Percentiles rank a stretch among this genome's conserved stretches.
phyloP scores from a whole-genome alignment of 345 rosid genomes.

The Populus simonii region DNA sequence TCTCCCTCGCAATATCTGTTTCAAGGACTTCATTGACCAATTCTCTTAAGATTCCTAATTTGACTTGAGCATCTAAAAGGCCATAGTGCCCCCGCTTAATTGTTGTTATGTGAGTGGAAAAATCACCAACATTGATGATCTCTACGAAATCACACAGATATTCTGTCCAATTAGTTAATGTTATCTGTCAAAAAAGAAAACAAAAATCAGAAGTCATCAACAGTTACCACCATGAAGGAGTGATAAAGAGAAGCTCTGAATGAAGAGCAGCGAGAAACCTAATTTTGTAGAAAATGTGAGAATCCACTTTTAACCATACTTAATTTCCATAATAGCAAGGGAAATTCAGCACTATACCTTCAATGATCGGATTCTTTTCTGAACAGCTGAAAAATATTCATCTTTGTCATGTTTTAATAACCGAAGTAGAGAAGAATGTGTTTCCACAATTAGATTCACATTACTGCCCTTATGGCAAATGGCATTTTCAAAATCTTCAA shows the following conservation, averaged over 20 bases:
- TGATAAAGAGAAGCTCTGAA: too few relatives aligned
- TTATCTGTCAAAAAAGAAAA: slow-evolving; percentile 53
- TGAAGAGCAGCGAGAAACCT: too few relatives aligned
- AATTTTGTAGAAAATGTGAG: too few relatives aligned
- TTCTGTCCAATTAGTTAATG: slow-evolving; percentile 79
- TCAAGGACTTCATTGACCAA: slow-evolving; percentile 60
- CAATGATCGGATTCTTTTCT: slow-evolving; percentile 55
- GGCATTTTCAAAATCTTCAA: slow-evolving; percentile 92
- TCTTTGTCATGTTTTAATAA: slow-evolving; percentile 54
- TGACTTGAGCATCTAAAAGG: slow-evolving; percentile 56
- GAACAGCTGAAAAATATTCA: slow-evolving; percentile 39
- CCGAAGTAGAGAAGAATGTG: slow-evolving; percentile 76
- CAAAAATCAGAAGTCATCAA: slow-evolving; percentile 15
- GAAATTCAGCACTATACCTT: slow-evolving; percentile 40
- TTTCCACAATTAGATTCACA: slow-evolving; percentile 69
- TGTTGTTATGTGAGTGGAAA: slow-evolving; percentile 43
- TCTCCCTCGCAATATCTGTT: slow-evolving; percentile 58
- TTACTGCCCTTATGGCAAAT: slow-evolving; percentile 84
- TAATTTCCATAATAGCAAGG: neutral
- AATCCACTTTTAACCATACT: too few relatives aligned
- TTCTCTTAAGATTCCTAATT: slow-evolving; percentile 58
- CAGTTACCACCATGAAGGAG: slow-evolving; percentile 9
- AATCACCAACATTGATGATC: slow-evolving; percentile 44
- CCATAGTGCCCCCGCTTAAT: slow-evolving; percentile 90
- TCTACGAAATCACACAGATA: slow-evolving; percentile 86